phyloP scores from a whole-genome alignment of 139 green algal genomes.

The Chlamydomonas sp. region DNA sequence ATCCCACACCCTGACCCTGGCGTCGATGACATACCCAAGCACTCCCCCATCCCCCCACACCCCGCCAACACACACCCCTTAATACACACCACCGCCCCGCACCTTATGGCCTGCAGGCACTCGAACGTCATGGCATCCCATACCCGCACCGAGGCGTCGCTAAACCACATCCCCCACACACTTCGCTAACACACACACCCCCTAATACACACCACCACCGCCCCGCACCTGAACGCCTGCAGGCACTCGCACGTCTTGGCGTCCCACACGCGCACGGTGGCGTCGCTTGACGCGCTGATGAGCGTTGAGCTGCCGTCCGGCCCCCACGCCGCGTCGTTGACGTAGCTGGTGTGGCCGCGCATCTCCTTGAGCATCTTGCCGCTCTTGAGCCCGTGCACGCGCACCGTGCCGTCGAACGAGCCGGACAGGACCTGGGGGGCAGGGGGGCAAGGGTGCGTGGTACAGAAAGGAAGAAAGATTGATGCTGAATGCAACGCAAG shows the following conservation, averaged over 20 bases:
- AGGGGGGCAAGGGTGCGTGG: neutral
- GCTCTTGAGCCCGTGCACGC: constrained; percentile 96
- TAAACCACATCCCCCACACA: neutral
- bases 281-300: constrained; percentile 82
- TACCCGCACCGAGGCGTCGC: too few relatives aligned
- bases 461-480: neutral
- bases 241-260: constrained; percentile 89
- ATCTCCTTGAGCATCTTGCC: constrained; percentile 98
- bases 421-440: constrained; percentile 81
- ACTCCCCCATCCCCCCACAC: too few relatives aligned
- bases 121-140: too few relatives aligned
- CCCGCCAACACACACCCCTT: too few relatives aligned
- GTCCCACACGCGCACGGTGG: constrained; percentile 94
- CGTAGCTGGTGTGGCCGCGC: constrained; percentile 93
- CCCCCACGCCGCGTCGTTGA: constrained; percentile 88
- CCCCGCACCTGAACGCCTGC: constrained; percentile 66
- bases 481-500: too few relatives aligned
- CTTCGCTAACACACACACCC: neutral
- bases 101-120: too few relatives aligned
- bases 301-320: constrained; percentile 80
- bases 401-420: constrained; percentile 90
- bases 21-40: too few relatives aligned
- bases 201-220: neutral
- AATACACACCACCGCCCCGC: too few relatives aligned
- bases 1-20: too few relatives aligned